phyloP scores from a whole-genome alignment of 495 filamentous ascomycete genomes.

The Daldinia decipiens region DNA sequence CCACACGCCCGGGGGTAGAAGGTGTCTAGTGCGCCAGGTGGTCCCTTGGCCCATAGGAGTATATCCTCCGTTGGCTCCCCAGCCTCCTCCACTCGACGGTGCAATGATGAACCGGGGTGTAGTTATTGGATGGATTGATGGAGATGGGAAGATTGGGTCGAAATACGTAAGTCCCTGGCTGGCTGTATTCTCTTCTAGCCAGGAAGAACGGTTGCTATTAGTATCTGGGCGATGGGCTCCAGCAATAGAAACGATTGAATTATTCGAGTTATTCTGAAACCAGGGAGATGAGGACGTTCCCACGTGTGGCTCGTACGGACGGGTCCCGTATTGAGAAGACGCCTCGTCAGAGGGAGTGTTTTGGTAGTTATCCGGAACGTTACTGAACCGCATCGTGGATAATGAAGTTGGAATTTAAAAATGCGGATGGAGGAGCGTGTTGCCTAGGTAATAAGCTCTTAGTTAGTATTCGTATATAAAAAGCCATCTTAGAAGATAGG shows the following conservation, averaged over 20 bases:
- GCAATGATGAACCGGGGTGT: not conserved
- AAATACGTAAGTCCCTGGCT: not conserved
- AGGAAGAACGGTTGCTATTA: not conserved
- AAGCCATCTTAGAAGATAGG: not conserved
- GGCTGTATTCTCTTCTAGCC: not conserved
- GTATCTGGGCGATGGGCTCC: not conserved
- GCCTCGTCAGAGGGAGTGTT: not conserved
- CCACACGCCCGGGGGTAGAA: not conserved
- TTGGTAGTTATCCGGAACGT: not conserved
- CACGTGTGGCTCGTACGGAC: not conserved
- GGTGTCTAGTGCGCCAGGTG: not conserved
- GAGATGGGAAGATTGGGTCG: conserved; percentile 1
- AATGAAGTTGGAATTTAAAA: not conserved
- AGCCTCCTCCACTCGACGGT: not conserved
- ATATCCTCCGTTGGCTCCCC: conserved; percentile 5
- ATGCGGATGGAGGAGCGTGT: not conserved
- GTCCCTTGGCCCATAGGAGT: conserved; percentile 8
- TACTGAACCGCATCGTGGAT: not conserved
- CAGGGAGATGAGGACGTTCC: not conserved
- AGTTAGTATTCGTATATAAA: not conserved
- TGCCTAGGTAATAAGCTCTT: not conserved
- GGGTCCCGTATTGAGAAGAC: not conserved
- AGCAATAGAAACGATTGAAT: not conserved
- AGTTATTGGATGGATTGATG: not conserved
- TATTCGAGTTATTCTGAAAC: not conserved